These are phyloP conservation scores for Candida broadrunensis DNA, from an alignment of 805 yeast genomes.

Conservation along the genomic window DNA sequence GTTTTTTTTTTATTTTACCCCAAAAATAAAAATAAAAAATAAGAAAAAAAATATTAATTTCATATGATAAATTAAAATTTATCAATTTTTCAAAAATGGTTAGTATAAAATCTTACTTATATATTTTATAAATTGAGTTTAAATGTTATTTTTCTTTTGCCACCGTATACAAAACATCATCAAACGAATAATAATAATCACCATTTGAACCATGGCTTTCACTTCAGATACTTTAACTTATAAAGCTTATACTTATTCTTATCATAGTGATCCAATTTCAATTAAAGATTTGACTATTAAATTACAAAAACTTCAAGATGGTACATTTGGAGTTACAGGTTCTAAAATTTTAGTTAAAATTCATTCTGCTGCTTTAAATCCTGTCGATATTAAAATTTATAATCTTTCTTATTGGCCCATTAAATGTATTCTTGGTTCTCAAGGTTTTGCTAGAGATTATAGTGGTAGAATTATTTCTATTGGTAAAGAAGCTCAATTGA, in stretches of 20 bases:
- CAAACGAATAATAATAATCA: no score
- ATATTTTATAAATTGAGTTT: no score
- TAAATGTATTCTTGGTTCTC: slow-evolving; percentile 5
- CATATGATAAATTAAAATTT: no score
- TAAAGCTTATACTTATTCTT: slow-evolving; percentile 13
- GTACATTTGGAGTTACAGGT: slow-evolving; percentile 11
- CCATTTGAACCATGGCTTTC: slow-evolving; percentile 14
- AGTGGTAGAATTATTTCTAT: slow-evolving; percentile 30
- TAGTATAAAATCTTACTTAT: no score
- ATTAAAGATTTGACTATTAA: slow-evolving; percentile 6
- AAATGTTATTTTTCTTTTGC: no score
- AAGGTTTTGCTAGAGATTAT: slow-evolving; percentile 30
- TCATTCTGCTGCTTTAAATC: slow-evolving; percentile 30
- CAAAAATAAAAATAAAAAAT: no score
- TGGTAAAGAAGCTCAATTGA: slow-evolving; percentile 22
- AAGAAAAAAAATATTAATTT: no score
- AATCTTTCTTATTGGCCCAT: slow-evolving; percentile 7
- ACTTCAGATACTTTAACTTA: slow-evolving; percentile 11
- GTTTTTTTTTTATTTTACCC: no score
- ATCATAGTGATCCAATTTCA: slow-evolving; percentile 11
- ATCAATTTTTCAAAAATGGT: no score
- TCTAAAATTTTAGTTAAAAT: slow-evolving; percentile 27
- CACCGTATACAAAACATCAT: no score
- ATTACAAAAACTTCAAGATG: slow-evolving; percentile 8
- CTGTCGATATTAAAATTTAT: slow-evolving; percentile 25